Base-by-base conservation (phyloP, 2,329 filamentous ascomycete genomes). In the Alternaria conjuncta region DNA sequence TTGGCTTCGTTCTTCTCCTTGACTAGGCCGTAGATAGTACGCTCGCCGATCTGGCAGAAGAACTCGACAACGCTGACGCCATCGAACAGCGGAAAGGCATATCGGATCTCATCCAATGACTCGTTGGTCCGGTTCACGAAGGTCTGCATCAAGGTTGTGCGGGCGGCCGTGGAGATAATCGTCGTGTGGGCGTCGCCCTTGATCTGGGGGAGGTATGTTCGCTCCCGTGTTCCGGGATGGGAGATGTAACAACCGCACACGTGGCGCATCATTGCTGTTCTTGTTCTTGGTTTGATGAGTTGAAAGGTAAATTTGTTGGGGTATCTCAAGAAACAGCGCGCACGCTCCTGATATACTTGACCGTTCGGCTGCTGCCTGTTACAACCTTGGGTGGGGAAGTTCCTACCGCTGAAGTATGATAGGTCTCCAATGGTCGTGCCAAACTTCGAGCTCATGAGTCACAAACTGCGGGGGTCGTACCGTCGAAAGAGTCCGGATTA, bases 61-160 rank as follows among this genome's bases (percentile, higher is more conserved):
- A 62, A 62, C 3, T 62, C 60, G 11, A 62, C 60, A 25, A 62
- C 55, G 18, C 60, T 62, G 13, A 62, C 43, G 18, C 60, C 60
- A 4, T 62, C 60, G 11, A 59, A 62, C 20, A 59, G 20, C 4
- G 60, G 60, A 10, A 62, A 62, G 5, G 55, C 60, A n/a, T 62
- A 62, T 20, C 55, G 53, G 15, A 62, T 50, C 30, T 62, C 55
- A 11, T 59, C 13, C 18, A 62, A 47, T 12, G 55, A 8, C 5
- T 62, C 13, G 13, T 30, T 21, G 6, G 47, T 50, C 12, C 3
- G n/a, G 21, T 62, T 62, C 6, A 59, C 30, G 20, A 62, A 62
- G 1, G 49, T 49, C n/a, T 62, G 60, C 11, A 18, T 53, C 11
- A 62, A 13, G 11, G 54, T 49, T 3, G 60, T 59, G 15, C 60